Conservation (phyloP, 805 yeast genomes). For the Candida hungchunana region DNA sequence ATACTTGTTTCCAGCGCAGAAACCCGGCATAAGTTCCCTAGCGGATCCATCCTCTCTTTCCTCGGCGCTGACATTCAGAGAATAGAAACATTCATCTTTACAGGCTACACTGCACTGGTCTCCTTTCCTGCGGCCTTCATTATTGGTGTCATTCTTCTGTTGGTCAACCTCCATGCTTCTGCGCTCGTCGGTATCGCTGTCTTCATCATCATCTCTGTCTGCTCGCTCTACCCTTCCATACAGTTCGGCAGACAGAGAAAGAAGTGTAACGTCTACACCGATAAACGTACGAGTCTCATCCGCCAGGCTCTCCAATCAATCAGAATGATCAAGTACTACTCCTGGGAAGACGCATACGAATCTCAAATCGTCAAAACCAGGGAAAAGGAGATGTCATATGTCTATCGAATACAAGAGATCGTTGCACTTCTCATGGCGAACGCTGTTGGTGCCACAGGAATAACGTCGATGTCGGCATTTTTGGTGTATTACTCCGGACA, state of each 20-base stretch:
- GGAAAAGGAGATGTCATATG: conserved; percentile 47
- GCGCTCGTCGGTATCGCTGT: conserved; percentile 60
- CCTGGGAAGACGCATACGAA: conserved; percentile 81
- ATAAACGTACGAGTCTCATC: conserved; percentile 51
- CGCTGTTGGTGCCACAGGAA: conserved; percentile 43
- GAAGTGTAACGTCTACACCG: conserved; percentile 51
- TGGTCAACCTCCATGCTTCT: conserved; percentile 60
- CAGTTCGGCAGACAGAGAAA: conserved; percentile 43
- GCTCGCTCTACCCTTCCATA: conserved; percentile 40
- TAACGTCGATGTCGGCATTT: conserved; percentile 53
- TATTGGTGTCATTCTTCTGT: conserved; percentile 53
- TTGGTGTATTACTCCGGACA: conserved; percentile 33
- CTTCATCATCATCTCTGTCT: conserved; percentile 37
- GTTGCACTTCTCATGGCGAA: conserved; percentile 52
- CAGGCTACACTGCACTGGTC: conserved; percentile 44
- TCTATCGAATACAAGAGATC: conserved; percentile 52
- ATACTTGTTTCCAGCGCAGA: conserved; percentile 52
- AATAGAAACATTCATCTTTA: conserved; percentile 65
- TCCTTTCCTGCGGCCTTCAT: conserved; percentile 51
- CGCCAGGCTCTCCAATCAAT: conserved; percentile 56
- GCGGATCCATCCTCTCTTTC: conserved; percentile 65
- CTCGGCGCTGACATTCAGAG: conserved; percentile 78
- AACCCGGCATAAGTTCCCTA: conserved; percentile 54
- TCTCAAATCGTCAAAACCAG: conserved; percentile 48
- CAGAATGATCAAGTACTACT: conserved; percentile 70